A percentile compares a stretch with the other conserved stretches of the same genome.
Evolutionary conservation across 2,329 filamentous ascomycete species (phyloP).

Genomic region (Scedosporium boydii): DNA sequence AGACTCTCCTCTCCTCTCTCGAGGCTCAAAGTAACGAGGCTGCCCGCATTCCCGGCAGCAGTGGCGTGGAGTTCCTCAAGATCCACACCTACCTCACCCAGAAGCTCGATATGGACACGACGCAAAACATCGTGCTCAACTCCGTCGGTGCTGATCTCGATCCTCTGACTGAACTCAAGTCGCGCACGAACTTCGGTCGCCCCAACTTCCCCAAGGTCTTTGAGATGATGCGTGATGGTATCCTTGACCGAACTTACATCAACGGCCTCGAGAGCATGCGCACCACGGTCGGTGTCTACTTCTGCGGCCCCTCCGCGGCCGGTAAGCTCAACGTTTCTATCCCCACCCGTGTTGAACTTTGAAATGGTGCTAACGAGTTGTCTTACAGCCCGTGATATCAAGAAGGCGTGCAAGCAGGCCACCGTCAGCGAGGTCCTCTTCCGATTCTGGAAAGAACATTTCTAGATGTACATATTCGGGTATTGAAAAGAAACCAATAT

Average conservation of each 20-base stretch:
- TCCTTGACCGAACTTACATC: conserved; percentile 77
- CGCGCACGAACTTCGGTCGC: conserved; percentile 87
- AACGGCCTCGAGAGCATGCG: conserved; percentile 67
- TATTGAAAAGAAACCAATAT: not conserved
- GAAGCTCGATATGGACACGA: conserved; percentile 80
- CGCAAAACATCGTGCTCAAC: conserved; percentile 95
- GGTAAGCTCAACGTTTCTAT: conserved; percentile 30
- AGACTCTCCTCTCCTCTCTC: conserved; percentile 81
- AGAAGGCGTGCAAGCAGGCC: conserved; percentile 65
- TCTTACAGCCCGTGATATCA: conserved; percentile 67
- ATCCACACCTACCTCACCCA: conserved; percentile 98
- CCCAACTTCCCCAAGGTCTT: conserved; percentile 82
- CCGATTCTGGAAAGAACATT: conserved; percentile 98
- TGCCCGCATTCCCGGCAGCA: conserved; percentile 56
- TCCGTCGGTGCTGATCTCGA: conserved; percentile 81
- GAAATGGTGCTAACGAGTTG: conserved; percentile 16
- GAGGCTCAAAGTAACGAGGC: conserved; percentile 73
- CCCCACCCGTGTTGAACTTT: not conserved
- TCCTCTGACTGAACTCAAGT: conserved; percentile 82
- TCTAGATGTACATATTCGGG: conserved; percentile 30
- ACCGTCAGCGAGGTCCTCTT: conserved; percentile 76
- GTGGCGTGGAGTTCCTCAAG: conserved; percentile 76
- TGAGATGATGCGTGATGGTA: conserved; percentile 75
- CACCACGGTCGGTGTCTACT: conserved; percentile 93
- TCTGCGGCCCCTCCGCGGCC: conserved; percentile 77